phyloP scores from a whole-genome alignment of 768 basidiomycete genomes.

The Kwoniella mangroviensis region DNA sequence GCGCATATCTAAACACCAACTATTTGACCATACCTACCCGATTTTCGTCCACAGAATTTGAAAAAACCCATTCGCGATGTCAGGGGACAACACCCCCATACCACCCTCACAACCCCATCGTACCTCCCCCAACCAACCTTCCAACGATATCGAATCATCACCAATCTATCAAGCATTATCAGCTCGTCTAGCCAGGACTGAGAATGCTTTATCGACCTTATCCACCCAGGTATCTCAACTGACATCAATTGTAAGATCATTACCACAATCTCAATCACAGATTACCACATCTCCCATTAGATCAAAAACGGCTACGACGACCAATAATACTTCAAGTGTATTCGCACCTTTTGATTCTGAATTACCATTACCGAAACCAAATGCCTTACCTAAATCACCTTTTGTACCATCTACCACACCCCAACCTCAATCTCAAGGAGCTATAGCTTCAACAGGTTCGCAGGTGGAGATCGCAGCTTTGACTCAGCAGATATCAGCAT shows the following conservation, averaged over 20 bases:
- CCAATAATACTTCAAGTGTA: conserved; percentile 5
- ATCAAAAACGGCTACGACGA: conserved; percentile 1
- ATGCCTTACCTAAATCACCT: conserved; percentile 22
- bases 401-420: conserved; percentile 21
- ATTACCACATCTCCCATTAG: neutral
- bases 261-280: neutral
- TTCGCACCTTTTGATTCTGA: conserved; percentile 22
- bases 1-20: neutral
- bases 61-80: conserved; percentile 6
- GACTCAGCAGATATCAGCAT: conserved; percentile 52
- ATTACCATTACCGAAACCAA: neutral
- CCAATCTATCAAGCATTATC: conserved; percentile 46
- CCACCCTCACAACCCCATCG: conserved; percentile 3
- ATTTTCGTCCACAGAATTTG: neutral
- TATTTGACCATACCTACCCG: no score
- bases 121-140: neutral
- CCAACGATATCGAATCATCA: conserved; percentile 35
- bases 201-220: conserved; percentile 35
- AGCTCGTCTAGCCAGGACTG: conserved; percentile 38
- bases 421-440: neutral
- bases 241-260: conserved; percentile 28
- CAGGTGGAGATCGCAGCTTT: conserved; percentile 35
- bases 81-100: conserved; percentile 13
- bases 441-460: conserved; percentile 1
- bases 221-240: conserved; percentile 45